A percentile compares a stretch with the other conserved stretches of the same genome.
These are phyloP conservation scores for Colletotrichum lupini DNA, from an alignment of 2,329 filamentous ascomycete species.

Conservation along the genomic window DNA sequence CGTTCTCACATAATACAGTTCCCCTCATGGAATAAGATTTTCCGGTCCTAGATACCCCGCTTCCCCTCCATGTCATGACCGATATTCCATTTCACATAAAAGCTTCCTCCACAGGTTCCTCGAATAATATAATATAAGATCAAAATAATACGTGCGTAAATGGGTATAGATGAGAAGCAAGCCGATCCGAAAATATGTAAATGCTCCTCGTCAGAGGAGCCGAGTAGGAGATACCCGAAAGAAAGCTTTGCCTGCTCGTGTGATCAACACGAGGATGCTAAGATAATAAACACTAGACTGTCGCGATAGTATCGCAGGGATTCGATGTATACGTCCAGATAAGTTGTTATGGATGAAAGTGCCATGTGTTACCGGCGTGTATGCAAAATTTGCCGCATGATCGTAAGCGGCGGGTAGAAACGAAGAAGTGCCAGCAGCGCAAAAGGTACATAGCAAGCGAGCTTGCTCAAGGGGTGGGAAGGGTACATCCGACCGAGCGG, in stretches of 20 bases:
- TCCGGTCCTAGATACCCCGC: slow-evolving; percentile 10
- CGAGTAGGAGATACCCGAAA: slow-evolving; percentile 12
- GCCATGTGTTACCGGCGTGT: slow-evolving; percentile 28
- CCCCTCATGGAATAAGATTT: slow-evolving; percentile 18
- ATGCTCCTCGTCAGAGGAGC: slow-evolving; percentile 16
- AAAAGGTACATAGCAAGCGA: slow-evolving; percentile 23
- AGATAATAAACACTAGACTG: slow-evolving; percentile 38
- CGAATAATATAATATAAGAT: slow-evolving; percentile 24
- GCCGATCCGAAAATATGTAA: slow-evolving; percentile 27
- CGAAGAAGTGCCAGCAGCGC: slow-evolving; percentile 33
- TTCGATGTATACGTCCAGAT: slow-evolving; percentile 25
- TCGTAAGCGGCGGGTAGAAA: slow-evolving; percentile 32
- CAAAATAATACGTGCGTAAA: slow-evolving; percentile 36
- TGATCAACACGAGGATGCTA: slow-evolving; percentile 10
- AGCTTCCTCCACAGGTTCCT: slow-evolving; percentile 20
- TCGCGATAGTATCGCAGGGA: not conserved
- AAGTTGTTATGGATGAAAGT: slow-evolving; percentile 19
- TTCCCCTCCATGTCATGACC: slow-evolving; percentile 29
- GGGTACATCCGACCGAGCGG: slow-evolving; percentile 12
- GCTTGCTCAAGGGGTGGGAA: slow-evolving; percentile 6
- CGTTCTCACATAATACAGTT: not conserved
- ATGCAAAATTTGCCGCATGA: slow-evolving; percentile 23
- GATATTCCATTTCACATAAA: slow-evolving; percentile 23
- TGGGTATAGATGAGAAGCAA: slow-evolving; percentile 37
- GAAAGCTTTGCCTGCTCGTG: slow-evolving; percentile 32